A percentile compares a stretch with the other conserved stretches of the same genome.
phyloP scores from a whole-genome alignment of 768 basidiomycete species.

The Podaxis pistillaris region DNA sequence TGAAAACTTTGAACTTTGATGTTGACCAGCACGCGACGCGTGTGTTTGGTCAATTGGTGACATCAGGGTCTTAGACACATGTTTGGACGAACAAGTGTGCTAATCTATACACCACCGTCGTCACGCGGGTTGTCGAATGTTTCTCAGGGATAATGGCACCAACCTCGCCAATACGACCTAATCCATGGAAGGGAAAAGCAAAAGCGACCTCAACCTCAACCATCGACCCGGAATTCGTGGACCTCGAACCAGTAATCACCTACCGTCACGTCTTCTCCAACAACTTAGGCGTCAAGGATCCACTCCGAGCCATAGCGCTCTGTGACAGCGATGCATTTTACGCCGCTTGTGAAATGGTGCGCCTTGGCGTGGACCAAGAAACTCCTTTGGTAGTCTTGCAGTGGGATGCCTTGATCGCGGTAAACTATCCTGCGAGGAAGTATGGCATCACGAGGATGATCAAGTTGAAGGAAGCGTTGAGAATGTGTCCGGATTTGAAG shows the following conservation, averaged over 20 bases:
- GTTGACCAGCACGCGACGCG: slow-evolving; percentile 13
- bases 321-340: slow-evolving; percentile 91
- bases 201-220: slow-evolving; percentile 29
- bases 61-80: neutral
- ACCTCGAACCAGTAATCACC: slow-evolving; percentile 67
- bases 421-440: slow-evolving; percentile 92
- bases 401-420: slow-evolving; percentile 88
- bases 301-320: slow-evolving; percentile 81
- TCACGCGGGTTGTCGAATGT: neutral
- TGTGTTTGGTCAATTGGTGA: slow-evolving; percentile 1
- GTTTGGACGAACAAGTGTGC: neutral
- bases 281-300: slow-evolving; percentile 68
- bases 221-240: slow-evolving; percentile 47
- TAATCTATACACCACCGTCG: neutral
- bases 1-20: too few relatives aligned
- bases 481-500: slow-evolving; percentile 79
- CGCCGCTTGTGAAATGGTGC: slow-evolving; percentile 82
- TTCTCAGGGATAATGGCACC: neutral
- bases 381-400: slow-evolving; percentile 81
- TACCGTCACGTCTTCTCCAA: slow-evolving; percentile 76
- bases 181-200: slow-evolving; percentile 58
- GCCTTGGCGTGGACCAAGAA: slow-evolving; percentile 60
- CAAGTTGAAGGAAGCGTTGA: slow-evolving; percentile 76
- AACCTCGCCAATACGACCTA: neutral
- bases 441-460: slow-evolving; percentile 94